Evolutionary conservation across 2,329 filamentous ascomycete species (phyloP).

Genomic region (Cordyceps fumosorosea): DNA sequence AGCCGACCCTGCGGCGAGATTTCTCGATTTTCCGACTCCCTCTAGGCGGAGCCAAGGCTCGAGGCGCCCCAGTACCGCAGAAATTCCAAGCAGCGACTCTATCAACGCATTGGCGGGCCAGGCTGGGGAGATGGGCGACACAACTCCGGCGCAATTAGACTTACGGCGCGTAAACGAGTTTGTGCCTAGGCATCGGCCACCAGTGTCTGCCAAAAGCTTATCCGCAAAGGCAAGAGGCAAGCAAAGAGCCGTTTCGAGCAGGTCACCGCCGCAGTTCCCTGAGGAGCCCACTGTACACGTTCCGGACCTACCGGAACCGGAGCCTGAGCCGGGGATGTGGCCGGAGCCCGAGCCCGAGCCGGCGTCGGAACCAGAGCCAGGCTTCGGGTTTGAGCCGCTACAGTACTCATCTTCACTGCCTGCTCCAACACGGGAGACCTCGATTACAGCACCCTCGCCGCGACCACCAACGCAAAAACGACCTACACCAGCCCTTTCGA

Average conservation of each 20-base stretch:
- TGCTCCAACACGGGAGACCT: neutral
- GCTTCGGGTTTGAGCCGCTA: slow-evolving; percentile 4
- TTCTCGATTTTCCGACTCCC: slow-evolving; percentile 46
- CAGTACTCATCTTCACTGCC: neutral
- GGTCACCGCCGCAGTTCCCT: neutral
- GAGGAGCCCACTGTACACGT: neutral
- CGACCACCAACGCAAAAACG: neutral
- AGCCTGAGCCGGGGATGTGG: neutral
- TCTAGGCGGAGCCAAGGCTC: neutral
- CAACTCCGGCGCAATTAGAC: slow-evolving; percentile 22
- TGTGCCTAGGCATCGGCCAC: neutral
- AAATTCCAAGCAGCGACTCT: slow-evolving; percentile 19
- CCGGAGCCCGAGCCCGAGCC: slow-evolving; percentile 14
- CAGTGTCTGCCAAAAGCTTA: neutral
- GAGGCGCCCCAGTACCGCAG: slow-evolving; percentile 16
- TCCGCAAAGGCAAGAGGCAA: slow-evolving; percentile 17
- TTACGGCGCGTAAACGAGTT: slow-evolving; percentile 12
- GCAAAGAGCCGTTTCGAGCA: slow-evolving; percentile 1
- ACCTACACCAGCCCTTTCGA: neutral
- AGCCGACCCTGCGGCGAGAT: slow-evolving; percentile 38
- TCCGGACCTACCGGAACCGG: slow-evolving; percentile 15
- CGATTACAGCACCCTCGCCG: neutral
- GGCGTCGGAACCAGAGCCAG: slow-evolving; percentile 15
- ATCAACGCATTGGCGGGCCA: slow-evolving; percentile 21
- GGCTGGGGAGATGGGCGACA: slow-evolving; percentile 37